A percentile compares a stretch with the other conserved stretches of the same genome.
phyloP scores from a whole-genome alignment of 2,329 filamentous ascomycete species.

The Ramularia collo-cygni region DNA sequence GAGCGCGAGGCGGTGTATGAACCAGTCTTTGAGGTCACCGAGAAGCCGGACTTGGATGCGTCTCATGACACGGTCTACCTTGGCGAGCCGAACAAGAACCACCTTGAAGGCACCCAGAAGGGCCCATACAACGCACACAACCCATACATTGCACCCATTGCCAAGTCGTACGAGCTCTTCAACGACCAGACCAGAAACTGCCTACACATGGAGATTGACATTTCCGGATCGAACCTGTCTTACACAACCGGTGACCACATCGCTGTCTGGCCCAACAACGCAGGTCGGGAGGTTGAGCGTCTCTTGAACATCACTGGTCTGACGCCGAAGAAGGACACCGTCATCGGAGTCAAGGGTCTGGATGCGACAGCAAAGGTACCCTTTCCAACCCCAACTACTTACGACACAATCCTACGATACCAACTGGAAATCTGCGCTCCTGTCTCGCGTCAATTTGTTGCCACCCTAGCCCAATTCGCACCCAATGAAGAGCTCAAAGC shows the following conservation, averaged over 20 bases:
- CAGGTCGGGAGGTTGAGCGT: constrained; percentile 84
- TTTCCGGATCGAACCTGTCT: constrained; percentile 78
- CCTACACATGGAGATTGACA: constrained; percentile 89
- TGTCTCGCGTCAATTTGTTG: constrained; percentile 90
- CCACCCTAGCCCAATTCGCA: constrained; percentile 79
- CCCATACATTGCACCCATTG: constrained; percentile 86
- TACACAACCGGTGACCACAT: constrained; percentile 98
- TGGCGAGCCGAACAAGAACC: constrained; percentile 75
- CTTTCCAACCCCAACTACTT: constrained; percentile 94
- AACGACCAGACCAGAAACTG: constrained; percentile 86
- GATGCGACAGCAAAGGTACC: constrained; percentile 96
- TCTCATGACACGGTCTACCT: constrained; percentile 82
- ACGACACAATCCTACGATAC: constrained; percentile 86
- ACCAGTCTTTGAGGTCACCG: constrained; percentile 75
- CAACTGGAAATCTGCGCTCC: constrained; percentile 95
- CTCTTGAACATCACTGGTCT: constrained; percentile 77
- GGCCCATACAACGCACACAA: constrained; percentile 87
- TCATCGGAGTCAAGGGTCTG: constrained; percentile 82
- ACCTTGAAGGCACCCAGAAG: constrained; percentile 75
- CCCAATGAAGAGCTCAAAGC: constrained; percentile 77
- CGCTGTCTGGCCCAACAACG: constrained; percentile 93
- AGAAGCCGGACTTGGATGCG: constrained; percentile 58
- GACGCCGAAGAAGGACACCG: constrained; percentile 66
- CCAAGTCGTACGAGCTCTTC: constrained; percentile 86
- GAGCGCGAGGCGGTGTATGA: constrained; percentile 97